Evolutionary conservation across 2,329 filamentous ascomycete species (phyloP).

Genomic region (Epichloe sp.): DNA sequence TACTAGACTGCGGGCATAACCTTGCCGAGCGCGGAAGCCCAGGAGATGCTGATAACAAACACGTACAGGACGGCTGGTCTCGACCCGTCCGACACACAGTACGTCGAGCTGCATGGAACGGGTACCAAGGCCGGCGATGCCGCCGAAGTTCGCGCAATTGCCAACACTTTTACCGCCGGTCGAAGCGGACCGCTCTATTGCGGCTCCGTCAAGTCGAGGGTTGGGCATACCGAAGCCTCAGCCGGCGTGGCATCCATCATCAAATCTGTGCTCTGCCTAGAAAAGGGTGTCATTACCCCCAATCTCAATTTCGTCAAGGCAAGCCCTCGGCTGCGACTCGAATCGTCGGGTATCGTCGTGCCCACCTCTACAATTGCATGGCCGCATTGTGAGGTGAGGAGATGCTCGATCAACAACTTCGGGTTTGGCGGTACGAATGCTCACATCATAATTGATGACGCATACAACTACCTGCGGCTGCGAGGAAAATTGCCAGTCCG

Average conservation of each 20-base stretch:
- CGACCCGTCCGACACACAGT: not conserved
- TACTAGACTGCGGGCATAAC: not conserved
- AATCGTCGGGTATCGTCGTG: too few relatives aligned
- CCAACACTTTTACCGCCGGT: not conserved
- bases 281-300: too few relatives aligned
- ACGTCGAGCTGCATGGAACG: slow-evolving; percentile 15
- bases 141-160: slow-evolving; percentile 17
- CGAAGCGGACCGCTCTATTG: too few relatives aligned
- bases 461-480: too few relatives aligned
- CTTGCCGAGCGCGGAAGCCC: slow-evolving; percentile 12
- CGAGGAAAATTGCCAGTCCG: too few relatives aligned
- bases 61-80: not conserved
- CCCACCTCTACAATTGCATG: too few relatives aligned
- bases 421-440: slow-evolving; percentile 7
- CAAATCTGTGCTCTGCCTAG: slow-evolving; percentile 6
- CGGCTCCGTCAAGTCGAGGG: slow-evolving; percentile 1
- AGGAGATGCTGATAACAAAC: not conserved
- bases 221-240: slow-evolving; percentile 15
- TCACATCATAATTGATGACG: slow-evolving; percentile 5
- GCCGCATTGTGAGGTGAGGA: not conserved
- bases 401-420: not conserved
- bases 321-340: too few relatives aligned
- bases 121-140: slow-evolving; percentile 36
- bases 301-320: too few relatives aligned
- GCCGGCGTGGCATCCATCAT: slow-evolving; percentile 15